Evolutionary conservation across 768 basidiomycete genomes (phyloP).

Genomic region (Auricularia cornea): DNA sequence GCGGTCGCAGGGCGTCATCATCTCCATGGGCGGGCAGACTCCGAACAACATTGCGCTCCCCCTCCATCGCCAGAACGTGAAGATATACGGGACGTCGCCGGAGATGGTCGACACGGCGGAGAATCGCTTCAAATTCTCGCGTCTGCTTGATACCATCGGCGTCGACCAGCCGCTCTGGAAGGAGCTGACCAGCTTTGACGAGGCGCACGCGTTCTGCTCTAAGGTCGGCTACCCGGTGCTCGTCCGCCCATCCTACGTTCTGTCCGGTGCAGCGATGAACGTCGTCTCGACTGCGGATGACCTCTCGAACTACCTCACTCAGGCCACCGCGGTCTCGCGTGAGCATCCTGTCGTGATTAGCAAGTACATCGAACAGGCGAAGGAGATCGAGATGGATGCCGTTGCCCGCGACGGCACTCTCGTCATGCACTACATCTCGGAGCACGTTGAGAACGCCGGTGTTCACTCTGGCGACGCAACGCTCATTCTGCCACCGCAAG

Average conservation of each 20-base stretch:
- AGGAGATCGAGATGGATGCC: conserved; percentile 99
- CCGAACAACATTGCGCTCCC: conserved; percentile 98
- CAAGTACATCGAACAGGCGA: conserved; percentile 98
- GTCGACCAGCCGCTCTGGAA: conserved; percentile 98
- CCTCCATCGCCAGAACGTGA: conserved; percentile 93
- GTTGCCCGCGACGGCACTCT: conserved; percentile 95
- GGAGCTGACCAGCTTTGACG: conserved; percentile 85
- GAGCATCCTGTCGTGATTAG: conserved; percentile 97
- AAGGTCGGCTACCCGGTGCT: conserved; percentile 93
- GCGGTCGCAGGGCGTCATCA: conserved; percentile 79
- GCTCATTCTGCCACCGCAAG: conserved; percentile 95
- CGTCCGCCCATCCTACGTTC: conserved; percentile 94
- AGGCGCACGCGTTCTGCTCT: conserved; percentile 82
- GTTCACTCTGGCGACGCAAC: conserved; percentile 99
- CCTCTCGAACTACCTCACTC: conserved; percentile 82
- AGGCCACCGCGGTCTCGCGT: conserved; percentile 92
- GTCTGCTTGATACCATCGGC: conserved; percentile 93
- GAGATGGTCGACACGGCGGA: conserved; percentile 99
- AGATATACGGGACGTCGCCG: conserved; percentile 96
- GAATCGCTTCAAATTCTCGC: conserved; percentile 99
- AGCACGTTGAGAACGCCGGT: conserved; percentile 98
- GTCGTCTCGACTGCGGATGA: conserved; percentile 93
- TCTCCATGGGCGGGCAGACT: conserved; percentile 98
- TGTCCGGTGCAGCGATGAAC: conserved; percentile 99
- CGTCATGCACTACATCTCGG: conserved; percentile 99